A percentile compares a stretch with the other conserved stretches of the same genome.
phyloP scores from a whole-genome alignment of 257 asterid species.

The Lycium ferocissimum region DNA sequence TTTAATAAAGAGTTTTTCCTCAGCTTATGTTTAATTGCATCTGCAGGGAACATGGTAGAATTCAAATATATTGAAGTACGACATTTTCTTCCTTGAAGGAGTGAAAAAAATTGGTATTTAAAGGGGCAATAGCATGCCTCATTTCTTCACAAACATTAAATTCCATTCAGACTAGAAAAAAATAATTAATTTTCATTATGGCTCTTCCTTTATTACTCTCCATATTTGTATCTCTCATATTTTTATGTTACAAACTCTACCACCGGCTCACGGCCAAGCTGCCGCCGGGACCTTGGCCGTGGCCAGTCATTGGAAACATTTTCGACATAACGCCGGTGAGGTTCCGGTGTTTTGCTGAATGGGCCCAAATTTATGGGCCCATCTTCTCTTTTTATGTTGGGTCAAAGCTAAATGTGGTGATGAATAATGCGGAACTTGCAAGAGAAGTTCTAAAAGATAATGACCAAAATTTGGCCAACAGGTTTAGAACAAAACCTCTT shows the following conservation, averaged over 20 bases:
- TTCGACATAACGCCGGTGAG: conserved; percentile 39
- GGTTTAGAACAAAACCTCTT: conserved; percentile 39
- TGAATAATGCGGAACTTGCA: conserved; percentile 42
- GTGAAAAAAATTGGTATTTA: too few relatives aligned
- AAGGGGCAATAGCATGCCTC: too few relatives aligned
- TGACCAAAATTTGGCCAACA: conserved; percentile 46
- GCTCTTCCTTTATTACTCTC: conserved; percentile 36
- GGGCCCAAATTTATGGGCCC: conserved; percentile 44
- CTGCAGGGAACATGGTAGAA: too few relatives aligned
- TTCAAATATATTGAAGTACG: too few relatives aligned
- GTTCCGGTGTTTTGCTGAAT: conserved; percentile 46
- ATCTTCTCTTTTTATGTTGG: conserved; percentile 48
- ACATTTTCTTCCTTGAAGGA: too few relatives aligned
- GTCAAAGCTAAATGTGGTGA: conserved; percentile 46
- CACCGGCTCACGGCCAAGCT: conserved; percentile 49
- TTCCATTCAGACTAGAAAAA: too few relatives aligned
- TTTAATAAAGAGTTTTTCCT: too few relatives aligned
- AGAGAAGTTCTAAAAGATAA: conserved; percentile 48
- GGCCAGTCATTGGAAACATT: conserved; percentile 48
- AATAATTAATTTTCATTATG: conserved; percentile 32
- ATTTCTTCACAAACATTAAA: background rate
- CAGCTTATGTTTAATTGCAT: too few relatives aligned
- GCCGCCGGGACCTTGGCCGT: conserved; percentile 47
- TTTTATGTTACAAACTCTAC: conserved; percentile 52
- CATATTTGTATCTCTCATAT: conserved; percentile 37